phyloP scores from a whole-genome alignment of 2,329 filamentous ascomycete genomes.

The Arachnopeziza araneosa region DNA sequence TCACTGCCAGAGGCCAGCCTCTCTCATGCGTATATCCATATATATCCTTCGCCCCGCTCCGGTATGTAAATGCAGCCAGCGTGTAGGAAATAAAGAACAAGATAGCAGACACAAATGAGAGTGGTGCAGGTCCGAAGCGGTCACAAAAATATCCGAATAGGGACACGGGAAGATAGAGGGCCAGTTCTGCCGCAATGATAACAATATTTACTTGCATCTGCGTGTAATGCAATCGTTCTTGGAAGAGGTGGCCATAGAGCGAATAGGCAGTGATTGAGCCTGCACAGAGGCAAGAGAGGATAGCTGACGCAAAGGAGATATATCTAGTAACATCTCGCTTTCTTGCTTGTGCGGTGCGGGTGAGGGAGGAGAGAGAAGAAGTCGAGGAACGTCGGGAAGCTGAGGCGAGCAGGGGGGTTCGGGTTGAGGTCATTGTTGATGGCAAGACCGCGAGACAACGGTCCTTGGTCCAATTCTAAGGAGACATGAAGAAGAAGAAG shows the following conservation, averaged over 20 bases:
- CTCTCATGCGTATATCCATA: slow-evolving; percentile 40
- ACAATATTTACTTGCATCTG: slow-evolving; percentile 91
- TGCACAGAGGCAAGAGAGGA: slow-evolving; percentile 64
- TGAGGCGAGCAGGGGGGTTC: slow-evolving; percentile 19
- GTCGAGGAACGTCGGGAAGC: slow-evolving; percentile 11
- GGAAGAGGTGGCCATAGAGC: slow-evolving; percentile 86
- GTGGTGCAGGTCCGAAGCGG: slow-evolving; percentile 71
- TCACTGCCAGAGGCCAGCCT: slow-evolving; percentile 67
- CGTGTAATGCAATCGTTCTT: slow-evolving; percentile 77
- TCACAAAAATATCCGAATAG: slow-evolving; percentile 89
- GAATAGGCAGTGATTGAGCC: slow-evolving; percentile 92
- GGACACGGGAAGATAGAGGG: slow-evolving; percentile 89
- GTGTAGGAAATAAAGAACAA: slow-evolving; percentile 80
- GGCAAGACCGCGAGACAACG: background rate
- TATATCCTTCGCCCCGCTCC: slow-evolving; percentile 43
- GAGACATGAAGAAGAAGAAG: background rate
- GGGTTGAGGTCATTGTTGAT: slow-evolving; percentile 17
- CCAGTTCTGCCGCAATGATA: slow-evolving; percentile 78
- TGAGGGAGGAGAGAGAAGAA: slow-evolving; percentile 14
- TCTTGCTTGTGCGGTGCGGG: slow-evolving; percentile 12
- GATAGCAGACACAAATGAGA: slow-evolving; percentile 65
- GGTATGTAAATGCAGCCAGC: slow-evolving; percentile 74
- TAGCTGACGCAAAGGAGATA: slow-evolving; percentile 48
- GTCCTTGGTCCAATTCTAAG: background rate
- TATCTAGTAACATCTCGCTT: slow-evolving; percentile 26